Base-by-base conservation (phyloP, 805 yeast genomes). In the Ogataea populi-albae region DNA sequence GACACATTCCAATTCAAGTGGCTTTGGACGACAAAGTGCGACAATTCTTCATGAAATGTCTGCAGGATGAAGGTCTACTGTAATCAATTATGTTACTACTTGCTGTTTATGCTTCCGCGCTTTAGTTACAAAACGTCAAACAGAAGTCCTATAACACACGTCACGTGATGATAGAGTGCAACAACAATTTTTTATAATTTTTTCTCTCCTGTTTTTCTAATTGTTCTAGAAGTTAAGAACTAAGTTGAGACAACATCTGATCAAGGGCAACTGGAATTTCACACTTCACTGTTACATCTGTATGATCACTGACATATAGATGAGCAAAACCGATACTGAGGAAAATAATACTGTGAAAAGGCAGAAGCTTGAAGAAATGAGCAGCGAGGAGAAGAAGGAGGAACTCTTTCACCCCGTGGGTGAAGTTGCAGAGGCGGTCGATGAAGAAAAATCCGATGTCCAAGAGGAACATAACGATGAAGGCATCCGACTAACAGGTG, bases 401-500 rank as follows among this genome's bases (percentile, higher is more conserved):
- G 66, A 66, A 16, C 59, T 76, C 37, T 78, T 80, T 47, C 71
- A 68, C 24, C 65, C 80, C 9, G 82, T 76, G n/a, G 84, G 84
- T 27, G 73, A 73, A 30, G 73, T 73, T 23, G 84, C 75, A 15
- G 72, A 71, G 46, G 69, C 63, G 30, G 64, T 75, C 19, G 51
- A 56, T 23, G 68, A 61, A 26, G 56, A 59, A 20, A 52, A 53
- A 29, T 30, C 35, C 6, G 50, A 45, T 25, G 49, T 28, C 45
- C 44, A 24, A 37, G 47, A 24, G 40, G 44, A 30, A 43, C 46
- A 17, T 5, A n/a, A n/a, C n/a, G 59, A 61, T 41, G 66, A 65
- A 27, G 81, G 74, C 17, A 69, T 83, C 29, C 69, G 68, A 38
- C 62, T 71, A 23, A 85, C 94, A 1, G 95, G 93, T 16, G 91